phyloP scores from a whole-genome alignment of 2,329 filamentous ascomycete species.

The Claviceps fusiformis region DNA sequence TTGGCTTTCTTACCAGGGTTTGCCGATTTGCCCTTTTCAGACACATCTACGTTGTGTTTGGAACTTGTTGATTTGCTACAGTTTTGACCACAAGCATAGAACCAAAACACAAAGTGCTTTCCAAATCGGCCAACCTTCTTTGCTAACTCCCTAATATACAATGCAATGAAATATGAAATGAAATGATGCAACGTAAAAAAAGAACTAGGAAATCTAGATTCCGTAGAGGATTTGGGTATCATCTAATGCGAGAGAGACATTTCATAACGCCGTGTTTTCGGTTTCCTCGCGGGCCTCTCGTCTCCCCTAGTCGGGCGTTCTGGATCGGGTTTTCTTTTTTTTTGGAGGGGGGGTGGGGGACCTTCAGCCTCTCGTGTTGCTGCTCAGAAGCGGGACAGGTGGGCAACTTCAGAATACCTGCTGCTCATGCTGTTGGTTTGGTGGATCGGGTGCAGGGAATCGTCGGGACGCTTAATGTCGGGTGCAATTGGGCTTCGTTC shows the following conservation, averaged over 20 bases:
- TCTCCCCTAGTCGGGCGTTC: neutral
- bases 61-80: neutral
- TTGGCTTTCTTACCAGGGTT: no score
- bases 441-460: conserved; percentile 42
- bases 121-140: neutral
- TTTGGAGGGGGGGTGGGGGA: no score
- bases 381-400: conserved; percentile 33
- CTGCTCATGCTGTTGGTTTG: conserved; percentile 19
- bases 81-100: no score
- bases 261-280: neutral
- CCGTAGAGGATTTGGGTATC: conserved; percentile 3
- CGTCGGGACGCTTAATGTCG: conserved; percentile 39
- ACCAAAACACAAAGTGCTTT: neutral
- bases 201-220: neutral
- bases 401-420: conserved; percentile 33
- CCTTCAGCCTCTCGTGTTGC: neutral
- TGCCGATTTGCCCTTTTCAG: no score
- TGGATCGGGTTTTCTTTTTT: neutral
- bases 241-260: neutral
- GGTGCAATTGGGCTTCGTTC: conserved; percentile 43
- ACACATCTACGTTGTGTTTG: no score
- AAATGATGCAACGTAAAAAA: neutral
- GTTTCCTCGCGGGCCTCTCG: neutral
- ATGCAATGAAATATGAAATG: neutral
- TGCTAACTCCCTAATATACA: neutral